Conservation (phyloP, 176 grass and related monocot species). For the Panicum miliaceum region DNA sequence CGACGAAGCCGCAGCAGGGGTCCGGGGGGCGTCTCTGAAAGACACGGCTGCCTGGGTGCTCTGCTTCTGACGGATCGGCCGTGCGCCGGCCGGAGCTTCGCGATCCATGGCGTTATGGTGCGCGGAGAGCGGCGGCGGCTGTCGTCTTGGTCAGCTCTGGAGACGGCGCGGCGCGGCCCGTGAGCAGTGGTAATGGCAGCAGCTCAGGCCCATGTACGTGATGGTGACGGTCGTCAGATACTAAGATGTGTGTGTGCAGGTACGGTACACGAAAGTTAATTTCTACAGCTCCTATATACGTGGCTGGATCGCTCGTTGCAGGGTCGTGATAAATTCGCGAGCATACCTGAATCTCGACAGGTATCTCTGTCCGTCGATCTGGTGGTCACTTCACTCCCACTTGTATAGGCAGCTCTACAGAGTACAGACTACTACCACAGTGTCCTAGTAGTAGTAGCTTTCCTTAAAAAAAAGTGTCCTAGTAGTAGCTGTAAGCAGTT, state of each 20-base stretch:
- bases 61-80: constrained; percentile 20
- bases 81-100: constrained; percentile 25
- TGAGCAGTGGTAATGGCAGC: constrained; percentile 29
- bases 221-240: not conserved
- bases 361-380: not conserved
- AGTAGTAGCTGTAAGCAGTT: not conserved
- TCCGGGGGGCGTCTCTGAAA: not conserved
- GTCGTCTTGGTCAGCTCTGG: not conserved
- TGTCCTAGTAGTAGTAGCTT: too few species aligned
- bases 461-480: too few species aligned
- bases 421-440: not conserved
- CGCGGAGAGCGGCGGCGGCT: not conserved
- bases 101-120: constrained; percentile 15
- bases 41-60: not conserved
- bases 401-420: not conserved
- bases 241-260: not conserved
- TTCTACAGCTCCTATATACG: not conserved
- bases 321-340: not conserved
- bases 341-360: not conserved
- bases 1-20: not conserved
- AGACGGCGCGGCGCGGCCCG: constrained; percentile 16
- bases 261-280: constrained; percentile 8
- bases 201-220: constrained; percentile 17
- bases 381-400: not conserved
- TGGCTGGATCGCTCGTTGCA: not conserved